Base-by-base conservation (phyloP, 108 stramenopile species). In the Nitzschia putrida region DNA sequence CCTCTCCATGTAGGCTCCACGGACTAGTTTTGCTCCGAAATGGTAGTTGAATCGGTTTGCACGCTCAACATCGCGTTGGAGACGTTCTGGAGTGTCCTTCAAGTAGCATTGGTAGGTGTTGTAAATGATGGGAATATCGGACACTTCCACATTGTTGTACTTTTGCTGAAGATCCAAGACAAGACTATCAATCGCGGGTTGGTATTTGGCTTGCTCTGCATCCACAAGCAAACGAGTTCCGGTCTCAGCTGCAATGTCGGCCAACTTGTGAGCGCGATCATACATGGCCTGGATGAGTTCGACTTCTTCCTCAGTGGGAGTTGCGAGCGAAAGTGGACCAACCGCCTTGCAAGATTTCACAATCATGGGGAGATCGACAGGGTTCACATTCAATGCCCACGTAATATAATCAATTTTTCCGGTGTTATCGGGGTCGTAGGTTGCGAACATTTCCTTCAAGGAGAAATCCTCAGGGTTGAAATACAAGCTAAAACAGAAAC, bases 1-100 rank as follows among this genome's bases (percentile, higher is more conserved):
- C 38, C 84, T 80, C 10, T 89, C 84, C 96, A 98, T 97, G 88
- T 99, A 99, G 2, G 99, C 99, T 34, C 97, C 99, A 8, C 99
- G 89, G 29, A 99, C 99, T 6, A 98, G 83, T 76, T 98, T 99
- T 34, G 94, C 96, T 34, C 88, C 96, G 71, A 97, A 95, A 25
- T 83, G 80, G 66, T 83, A 97, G 6, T 57, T 65, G 53, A 73
- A 77, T 20, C 94, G 78, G 26, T 92, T 68, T 25, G 98, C 86
- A 23, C 97, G 73, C 45, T 93, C 87, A 40, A 98, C 67, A 77
- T 98, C 97, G 12, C 50, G 68, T 8, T 47, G 57, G n/a, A 99
- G 57, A 22, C 92, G 80, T 39, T 81, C 74, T 0, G 54, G 59
- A 14, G 89, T 68, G 61, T 95, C 96, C 52, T 85, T 94, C 42